phyloP scores from a whole-genome alignment of 148 eudicot genomes.

The Tetragonia tetragonoides region DNA sequence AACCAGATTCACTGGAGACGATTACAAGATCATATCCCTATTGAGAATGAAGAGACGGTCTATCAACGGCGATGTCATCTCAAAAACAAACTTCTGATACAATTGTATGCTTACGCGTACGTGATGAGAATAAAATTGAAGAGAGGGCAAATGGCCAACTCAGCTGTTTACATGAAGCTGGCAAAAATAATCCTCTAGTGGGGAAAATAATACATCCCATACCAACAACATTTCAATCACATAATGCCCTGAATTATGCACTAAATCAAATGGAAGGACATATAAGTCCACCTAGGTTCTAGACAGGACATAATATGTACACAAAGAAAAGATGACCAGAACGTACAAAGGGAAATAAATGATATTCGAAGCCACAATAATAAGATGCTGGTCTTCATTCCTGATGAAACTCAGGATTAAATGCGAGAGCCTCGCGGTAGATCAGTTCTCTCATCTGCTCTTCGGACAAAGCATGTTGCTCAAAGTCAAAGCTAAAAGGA shows the following conservation, averaged over 20 bases:
- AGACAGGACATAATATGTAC: conserved; percentile 31
- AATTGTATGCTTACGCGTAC: conserved; percentile 18
- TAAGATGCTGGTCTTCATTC: conserved; percentile 21
- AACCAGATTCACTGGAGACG: not conserved
- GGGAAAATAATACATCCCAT: not conserved
- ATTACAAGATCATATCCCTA: not conserved
- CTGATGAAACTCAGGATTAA: conserved; percentile 78
- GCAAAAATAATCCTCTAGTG: conserved; percentile 6
- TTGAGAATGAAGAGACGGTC: not conserved
- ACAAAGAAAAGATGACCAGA: conserved; percentile 7
- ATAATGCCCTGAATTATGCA: conserved; percentile 29
- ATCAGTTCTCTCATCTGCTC: conserved; percentile 96
- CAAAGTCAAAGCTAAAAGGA: conserved; percentile 84
- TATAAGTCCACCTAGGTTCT: conserved; percentile 12
- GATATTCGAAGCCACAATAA: conserved; percentile 5
- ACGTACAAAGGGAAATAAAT: not conserved
- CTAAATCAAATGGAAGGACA: conserved; percentile 17
- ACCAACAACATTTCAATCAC: conserved; percentile 17
- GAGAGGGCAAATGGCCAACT: not conserved
- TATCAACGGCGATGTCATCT: conserved; percentile 23
- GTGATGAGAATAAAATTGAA: conserved; percentile 4
- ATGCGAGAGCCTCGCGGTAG: conserved; percentile 85
- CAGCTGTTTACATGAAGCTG: conserved; percentile 15
- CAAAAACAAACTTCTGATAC: conserved; percentile 18
- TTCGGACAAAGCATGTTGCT: conserved; percentile 79